Evolutionary conservation across 148 eudicot species (phyloP), one percentile per base, ranked within the genome.

Genomic region (Tetragonia tetragonoides): DNA sequence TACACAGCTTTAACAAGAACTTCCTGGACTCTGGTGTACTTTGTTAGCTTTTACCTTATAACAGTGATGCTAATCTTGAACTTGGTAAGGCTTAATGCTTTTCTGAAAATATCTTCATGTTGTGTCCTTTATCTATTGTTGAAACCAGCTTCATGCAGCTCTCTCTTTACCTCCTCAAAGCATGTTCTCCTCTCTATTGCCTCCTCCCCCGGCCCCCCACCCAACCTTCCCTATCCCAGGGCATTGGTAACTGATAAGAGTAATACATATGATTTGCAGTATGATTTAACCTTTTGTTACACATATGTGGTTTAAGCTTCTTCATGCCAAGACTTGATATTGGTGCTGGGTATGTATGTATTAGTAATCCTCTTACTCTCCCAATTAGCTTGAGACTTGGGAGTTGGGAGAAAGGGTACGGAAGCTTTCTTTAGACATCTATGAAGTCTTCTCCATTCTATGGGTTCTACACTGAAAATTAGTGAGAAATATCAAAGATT

Each of bases 41-140:
- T 96, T 75, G 41, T 93, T 81, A 96, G 99, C 90, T 96, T 89
- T 85, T 96, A 96, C 89, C 88, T 96, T 38, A 84, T 96, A 81
- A 84, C 97, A 2, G 85, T 93, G 77, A 70, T 96, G 82, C 86
- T 93, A 63, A 94, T 96, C 67, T 86, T 96, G 81, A 96, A 91
- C 81, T 89, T 96, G 99, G 99, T 95, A 82, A 90, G 93, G 62
- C 69, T 75, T 47, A 38, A 12, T 78, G 63, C 54, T 79, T 67
- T 76, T 69, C 41, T 59, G 18, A 9, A 44, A 21, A 11, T 6
- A 34, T n/a, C 56, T 39, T 57, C 56, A 28, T 21, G n/a, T 81
- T 44, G 3, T 62, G 12, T 34, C 59, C 6, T 67, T n/a, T 72
- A 44, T 67, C 28, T 72, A 40, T 71, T 60, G 70, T 49, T 70